Percentiles rank a stretch among this genome's conserved stretches.
phyloP scores from a whole-genome alignment of 371 early-diverging fungal species.

The Conidiobolus incongruus region DNA sequence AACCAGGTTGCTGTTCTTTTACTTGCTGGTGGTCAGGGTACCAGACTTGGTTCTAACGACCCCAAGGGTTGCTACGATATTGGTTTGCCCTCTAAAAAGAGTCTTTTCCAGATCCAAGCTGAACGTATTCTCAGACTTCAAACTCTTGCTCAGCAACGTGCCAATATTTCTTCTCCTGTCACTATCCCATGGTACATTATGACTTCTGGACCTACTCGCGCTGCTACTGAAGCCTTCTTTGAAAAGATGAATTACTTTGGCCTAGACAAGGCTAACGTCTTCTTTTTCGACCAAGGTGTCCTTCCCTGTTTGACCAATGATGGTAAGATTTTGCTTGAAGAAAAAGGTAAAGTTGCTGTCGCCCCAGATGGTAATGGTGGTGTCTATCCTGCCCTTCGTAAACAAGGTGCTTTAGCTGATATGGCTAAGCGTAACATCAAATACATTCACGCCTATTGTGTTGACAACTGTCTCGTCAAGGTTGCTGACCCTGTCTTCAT shows the following conservation, averaged over 20 bases:
- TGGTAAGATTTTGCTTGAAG: constrained; percentile 41
- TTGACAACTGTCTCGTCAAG: too few relatives aligned
- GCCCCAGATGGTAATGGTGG: constrained; percentile 86
- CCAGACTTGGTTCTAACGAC: constrained; percentile 62
- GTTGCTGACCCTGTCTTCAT: constrained; percentile 87
- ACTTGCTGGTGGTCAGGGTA: constrained; percentile 80
- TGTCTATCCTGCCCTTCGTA: constrained; percentile 60
- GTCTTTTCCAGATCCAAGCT: constrained; percentile 80
- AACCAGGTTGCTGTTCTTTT: constrained; percentile 87
- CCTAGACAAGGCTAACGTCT: constrained; percentile 28
- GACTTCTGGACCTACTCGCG: constrained; percentile 53
- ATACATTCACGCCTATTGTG: constrained; percentile 75
- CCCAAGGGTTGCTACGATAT: constrained; percentile 92
- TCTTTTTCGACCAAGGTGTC: constrained; percentile 46
- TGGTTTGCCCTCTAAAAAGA: constrained; percentile 59
- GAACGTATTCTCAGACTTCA: constrained; percentile 74
- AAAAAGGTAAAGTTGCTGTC: constrained; percentile 27
- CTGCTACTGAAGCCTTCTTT: constrained; percentile 36
- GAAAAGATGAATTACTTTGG: constrained; percentile 40
- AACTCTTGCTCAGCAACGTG: constrained; percentile 23
- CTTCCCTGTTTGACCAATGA: constrained; percentile 40
- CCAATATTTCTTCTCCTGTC: constrained; percentile 8
- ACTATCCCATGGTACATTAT: constrained; percentile 61
- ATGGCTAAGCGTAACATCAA: constrained; percentile 51
- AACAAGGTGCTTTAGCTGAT: constrained; percentile 49